phyloP scores from a whole-genome alignment of 371 early-diverging fungal species.

The Blakeslea trispora region DNA sequence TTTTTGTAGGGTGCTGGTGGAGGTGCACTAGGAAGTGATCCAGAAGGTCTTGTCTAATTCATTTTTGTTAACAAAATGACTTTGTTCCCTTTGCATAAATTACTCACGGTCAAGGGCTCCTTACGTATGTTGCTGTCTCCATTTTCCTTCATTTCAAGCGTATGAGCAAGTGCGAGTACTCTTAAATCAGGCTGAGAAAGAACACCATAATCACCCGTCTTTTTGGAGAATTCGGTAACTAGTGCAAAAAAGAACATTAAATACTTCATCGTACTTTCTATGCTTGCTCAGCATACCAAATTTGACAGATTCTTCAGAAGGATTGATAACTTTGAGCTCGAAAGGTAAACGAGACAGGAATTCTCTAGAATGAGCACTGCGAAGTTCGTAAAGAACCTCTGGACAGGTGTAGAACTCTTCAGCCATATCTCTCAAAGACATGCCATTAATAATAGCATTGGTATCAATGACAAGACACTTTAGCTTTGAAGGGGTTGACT shows the following conservation, averaged over 20 bases:
- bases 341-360: conserved; percentile 66
- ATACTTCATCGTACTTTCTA: background rate
- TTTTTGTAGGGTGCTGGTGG: conserved; percentile 32
- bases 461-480: conserved; percentile 63
- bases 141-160: conserved; percentile 76
- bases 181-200: conserved; percentile 86
- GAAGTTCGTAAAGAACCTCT: conserved; percentile 87
- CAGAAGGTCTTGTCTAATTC: conserved; percentile 39
- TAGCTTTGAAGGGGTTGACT: conserved; percentile 11
- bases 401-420: conserved; percentile 83
- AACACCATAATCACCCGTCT: conserved; percentile 90
- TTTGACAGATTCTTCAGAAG: conserved; percentile 77
- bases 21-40: conserved; percentile 42
- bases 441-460: conserved; percentile 62
- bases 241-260: background rate
- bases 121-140: conserved; percentile 64
- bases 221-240: conserved; percentile 85
- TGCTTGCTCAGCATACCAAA: conserved; percentile 51
- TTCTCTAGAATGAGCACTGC: conserved; percentile 75
- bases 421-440: conserved; percentile 53
- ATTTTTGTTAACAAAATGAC: background rate
- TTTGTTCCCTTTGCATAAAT: background rate
- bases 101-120: conserved; percentile 57
- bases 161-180: conserved; percentile 87
- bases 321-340: conserved; percentile 66